phyloP scores from a whole-genome alignment of 495 filamentous ascomycete genomes.

The Penicillium turbatum region DNA sequence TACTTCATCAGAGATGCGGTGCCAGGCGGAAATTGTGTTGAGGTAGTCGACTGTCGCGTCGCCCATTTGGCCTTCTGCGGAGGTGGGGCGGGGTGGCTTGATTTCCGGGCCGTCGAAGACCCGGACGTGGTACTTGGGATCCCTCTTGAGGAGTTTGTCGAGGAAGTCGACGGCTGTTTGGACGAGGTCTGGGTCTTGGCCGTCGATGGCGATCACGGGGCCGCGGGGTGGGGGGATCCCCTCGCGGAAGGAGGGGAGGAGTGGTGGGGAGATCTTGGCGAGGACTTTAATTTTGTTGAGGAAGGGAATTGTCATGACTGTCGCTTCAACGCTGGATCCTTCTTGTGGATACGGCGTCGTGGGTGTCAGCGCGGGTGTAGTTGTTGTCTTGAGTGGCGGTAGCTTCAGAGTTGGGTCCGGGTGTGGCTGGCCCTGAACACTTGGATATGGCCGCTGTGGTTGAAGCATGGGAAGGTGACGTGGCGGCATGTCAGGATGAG shows the following conservation, averaged over 20 bases:
- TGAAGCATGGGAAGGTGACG: slow-evolving; percentile 39
- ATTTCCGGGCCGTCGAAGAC: slow-evolving; percentile 49
- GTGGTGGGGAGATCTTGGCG: slow-evolving; percentile 62
- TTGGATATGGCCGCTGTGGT: slow-evolving; percentile 28
- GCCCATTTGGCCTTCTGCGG: slow-evolving; percentile 33
- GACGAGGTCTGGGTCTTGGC: slow-evolving; percentile 53
- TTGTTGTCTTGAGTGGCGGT: slow-evolving; percentile 45
- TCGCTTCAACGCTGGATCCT: slow-evolving; percentile 54
- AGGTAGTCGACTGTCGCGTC: slow-evolving; percentile 61
- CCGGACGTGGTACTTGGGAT: slow-evolving; percentile 54
- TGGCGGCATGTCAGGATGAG: slow-evolving; percentile 27
- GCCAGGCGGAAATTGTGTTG: slow-evolving; percentile 67
- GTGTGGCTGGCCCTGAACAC: slow-evolving; percentile 18
- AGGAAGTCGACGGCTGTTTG: slow-evolving; percentile 57
- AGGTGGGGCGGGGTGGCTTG: slow-evolving; percentile 21
- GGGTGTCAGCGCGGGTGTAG: slow-evolving; percentile 24
- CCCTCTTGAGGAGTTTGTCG: slow-evolving; percentile 52
- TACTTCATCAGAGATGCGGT: slow-evolving; percentile 63
- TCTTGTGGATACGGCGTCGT: slow-evolving; percentile 30
- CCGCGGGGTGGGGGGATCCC: slow-evolving; percentile 55
- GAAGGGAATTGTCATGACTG: slow-evolving; percentile 69
- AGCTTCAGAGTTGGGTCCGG: slow-evolving; percentile 49
- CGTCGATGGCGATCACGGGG: slow-evolving; percentile 78
- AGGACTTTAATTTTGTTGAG: slow-evolving; percentile 67
- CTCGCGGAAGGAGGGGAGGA: slow-evolving; percentile 42